phyloP scores from a whole-genome alignment of 495 filamentous ascomycete genomes.

The Penicillium psychrofluorescens region DNA sequence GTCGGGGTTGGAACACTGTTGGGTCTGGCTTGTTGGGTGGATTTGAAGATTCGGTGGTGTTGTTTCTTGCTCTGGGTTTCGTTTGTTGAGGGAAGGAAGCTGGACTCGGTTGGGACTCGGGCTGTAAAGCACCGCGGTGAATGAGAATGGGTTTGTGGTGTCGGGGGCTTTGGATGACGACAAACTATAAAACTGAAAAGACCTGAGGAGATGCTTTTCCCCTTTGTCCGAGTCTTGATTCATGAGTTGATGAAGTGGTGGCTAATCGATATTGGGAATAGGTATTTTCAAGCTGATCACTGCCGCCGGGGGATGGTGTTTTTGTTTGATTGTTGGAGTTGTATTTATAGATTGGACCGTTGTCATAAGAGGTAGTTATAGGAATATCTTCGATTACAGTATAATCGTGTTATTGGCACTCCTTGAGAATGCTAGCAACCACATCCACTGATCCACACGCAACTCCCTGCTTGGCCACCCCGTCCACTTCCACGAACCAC shows the following conservation, averaged over 20 bases:
- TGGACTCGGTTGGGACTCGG: not conserved
- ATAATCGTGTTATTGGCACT: conserved; percentile 3
- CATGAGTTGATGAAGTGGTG: not conserved
- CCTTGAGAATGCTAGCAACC: conserved; percentile 9
- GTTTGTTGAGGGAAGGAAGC: too few relatives aligned
- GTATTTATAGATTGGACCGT: too few relatives aligned
- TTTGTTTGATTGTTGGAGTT: too few relatives aligned
- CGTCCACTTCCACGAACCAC: not conserved
- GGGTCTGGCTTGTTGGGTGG: not conserved
- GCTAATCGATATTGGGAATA: not conserved
- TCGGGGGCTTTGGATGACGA: conserved; percentile 36
- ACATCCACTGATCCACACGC: not conserved
- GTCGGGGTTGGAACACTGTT: not conserved
- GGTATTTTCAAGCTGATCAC: too few relatives aligned
- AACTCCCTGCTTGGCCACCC: conserved; percentile 1
- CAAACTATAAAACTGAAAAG: conserved; percentile 50
- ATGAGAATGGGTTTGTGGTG: conserved; percentile 20
- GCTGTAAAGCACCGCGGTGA: conserved; percentile 22
- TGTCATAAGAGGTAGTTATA: too few relatives aligned
- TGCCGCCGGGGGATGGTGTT: too few relatives aligned
- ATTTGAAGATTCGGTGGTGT: not conserved
- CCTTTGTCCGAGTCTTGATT: not conserved
- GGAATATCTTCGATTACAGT: not conserved
- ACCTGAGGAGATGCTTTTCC: conserved; percentile 42
- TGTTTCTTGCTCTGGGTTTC: too few relatives aligned